These are phyloP conservation scores for Tetradesmus obliquus DNA, from an alignment of 139 green algal genomes.

Conservation along the genomic window DNA sequence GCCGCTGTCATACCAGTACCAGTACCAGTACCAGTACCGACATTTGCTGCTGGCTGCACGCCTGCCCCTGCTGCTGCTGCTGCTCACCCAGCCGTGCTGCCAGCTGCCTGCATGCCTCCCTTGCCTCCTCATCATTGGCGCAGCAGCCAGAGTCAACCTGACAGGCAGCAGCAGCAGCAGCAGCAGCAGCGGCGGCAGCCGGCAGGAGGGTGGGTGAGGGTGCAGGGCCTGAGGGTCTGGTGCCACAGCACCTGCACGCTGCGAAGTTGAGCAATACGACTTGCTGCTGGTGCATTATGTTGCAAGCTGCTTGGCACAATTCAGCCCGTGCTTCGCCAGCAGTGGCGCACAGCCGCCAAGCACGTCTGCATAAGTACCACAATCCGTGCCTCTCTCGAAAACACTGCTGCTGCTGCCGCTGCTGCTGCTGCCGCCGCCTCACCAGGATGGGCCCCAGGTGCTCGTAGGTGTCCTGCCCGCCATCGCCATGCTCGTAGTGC, in stretches of 20 bases:
- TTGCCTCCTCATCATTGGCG: slow-evolving; percentile 52
- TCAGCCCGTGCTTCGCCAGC: no score
- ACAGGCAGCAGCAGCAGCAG: not conserved
- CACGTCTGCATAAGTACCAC: no score
- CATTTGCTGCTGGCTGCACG: not conserved
- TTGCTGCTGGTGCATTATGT: no score
- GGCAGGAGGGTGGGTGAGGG: no score
- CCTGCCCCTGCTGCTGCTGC: not conserved
- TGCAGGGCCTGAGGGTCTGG: no score
- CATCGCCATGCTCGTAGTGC: slow-evolving; percentile 70
- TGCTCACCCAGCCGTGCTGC: slow-evolving; percentile 52
- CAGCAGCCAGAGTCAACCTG: slow-evolving; percentile 68
- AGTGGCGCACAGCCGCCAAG: no score
- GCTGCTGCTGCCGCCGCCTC: not conserved
- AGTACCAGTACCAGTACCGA: not conserved
- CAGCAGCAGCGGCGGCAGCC: not conserved
- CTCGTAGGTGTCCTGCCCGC: slow-evolving; percentile 65
- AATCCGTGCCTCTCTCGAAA: no score
- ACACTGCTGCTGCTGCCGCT: not conserved
- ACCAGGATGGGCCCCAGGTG: slow-evolving; percentile 71
- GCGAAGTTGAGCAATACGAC: no score
- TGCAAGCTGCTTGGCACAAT: no score
- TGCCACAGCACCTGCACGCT: no score
- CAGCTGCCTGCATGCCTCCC: slow-evolving; percentile 57
- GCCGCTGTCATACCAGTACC: not conserved